Base-by-base conservation (phyloP, 495 filamentous ascomycete species). In the Darksidea phi region DNA sequence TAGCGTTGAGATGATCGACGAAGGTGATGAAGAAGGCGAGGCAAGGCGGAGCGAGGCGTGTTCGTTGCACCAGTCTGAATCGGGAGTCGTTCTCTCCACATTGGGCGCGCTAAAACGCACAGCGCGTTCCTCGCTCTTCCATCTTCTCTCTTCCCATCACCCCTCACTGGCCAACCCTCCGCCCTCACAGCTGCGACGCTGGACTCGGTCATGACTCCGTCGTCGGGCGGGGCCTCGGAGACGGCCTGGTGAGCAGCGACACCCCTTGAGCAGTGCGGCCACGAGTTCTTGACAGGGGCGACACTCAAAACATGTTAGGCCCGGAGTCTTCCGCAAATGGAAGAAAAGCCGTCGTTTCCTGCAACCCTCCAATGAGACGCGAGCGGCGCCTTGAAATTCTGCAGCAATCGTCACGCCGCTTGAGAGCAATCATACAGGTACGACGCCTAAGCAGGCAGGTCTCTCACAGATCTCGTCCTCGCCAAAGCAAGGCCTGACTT, bases 261-360 rank as follows among this genome's bases (percentile, higher is more conserved):
- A 26, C 42, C 48, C 58, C 12, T 10, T 54, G 58, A 42, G 42
- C 58, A 17, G 58, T 61, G 58, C 58, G 42, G 58, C 58, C 58
- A 61, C 58, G 58, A 61, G 58, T 26, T 49, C n/a, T 32, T 37
- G 41, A 47, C 49, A 21, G 41, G 6, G 11, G 20, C 26, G 18
- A 53, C 46, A 45, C 48, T 17, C 48, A 20, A 60, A 60, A 51
- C 57, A 51, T 43, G 17, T 23, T 23, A 20, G 23, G 13, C 21
- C 2, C n/a, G 38, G 46, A 34, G 12, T 48, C 25, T 20, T 26
- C n/a, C 23, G 12, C 17, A 4, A 2, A 45, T 54, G 25, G 1
- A 12, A 15, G 10, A 34, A 49, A 41, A 17, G n/a, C 12, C 10
- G n/a, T 41, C 17, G 45, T 48, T 58, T 58, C 26, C n/a, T 34